These are phyloP conservation scores for Alternaria gansuensis DNA, from an alignment of 2,329 filamentous ascomycete genomes.

Conservation along the genomic window DNA sequence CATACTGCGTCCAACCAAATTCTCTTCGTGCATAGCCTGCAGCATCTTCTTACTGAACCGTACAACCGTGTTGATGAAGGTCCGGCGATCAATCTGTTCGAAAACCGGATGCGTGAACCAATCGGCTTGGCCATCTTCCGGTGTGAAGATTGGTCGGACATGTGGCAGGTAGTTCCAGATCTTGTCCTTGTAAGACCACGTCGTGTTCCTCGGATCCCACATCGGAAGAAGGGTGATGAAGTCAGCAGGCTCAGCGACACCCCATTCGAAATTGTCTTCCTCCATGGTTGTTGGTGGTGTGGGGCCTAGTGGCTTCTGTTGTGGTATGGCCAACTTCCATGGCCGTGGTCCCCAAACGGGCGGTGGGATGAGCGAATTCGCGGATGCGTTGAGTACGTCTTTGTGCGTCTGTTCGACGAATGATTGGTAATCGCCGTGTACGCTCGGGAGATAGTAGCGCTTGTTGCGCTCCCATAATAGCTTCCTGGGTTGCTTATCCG, in stretches of 20 bases:
- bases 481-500: conserved; percentile 64
- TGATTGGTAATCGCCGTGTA: conserved; percentile 61
- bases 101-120: conserved; percentile 63
- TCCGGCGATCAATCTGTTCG: conserved; percentile 70
- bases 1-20: conserved; percentile 85
- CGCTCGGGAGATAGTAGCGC: conserved; percentile 63
- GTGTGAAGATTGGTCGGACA: conserved; percentile 82
- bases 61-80: conserved; percentile 87
- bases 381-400: conserved; percentile 53
- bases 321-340: conserved; percentile 62
- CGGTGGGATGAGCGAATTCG: conserved; percentile 57
- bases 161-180: conserved; percentile 60
- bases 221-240: conserved; percentile 91
- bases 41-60: conserved; percentile 83
- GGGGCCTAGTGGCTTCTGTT: conserved; percentile 81
- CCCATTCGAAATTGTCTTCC: conserved; percentile 84
- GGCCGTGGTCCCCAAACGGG: conserved; percentile 86
- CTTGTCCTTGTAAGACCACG: conserved; percentile 69
- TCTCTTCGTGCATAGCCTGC: conserved; percentile 89
- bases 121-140: conserved; percentile 73
- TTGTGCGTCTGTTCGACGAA: conserved; percentile 57
- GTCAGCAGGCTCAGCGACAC: conserved; percentile 88
- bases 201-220: conserved; percentile 87
- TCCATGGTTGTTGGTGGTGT: conserved; percentile 75
- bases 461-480: conserved; percentile 67